A percentile compares a stretch with the other conserved stretches of the same genome.
Evolutionary conservation across 1,284 basidiomycete genomes (phyloP).

Genomic region (Irpex rosettiformis): DNA sequence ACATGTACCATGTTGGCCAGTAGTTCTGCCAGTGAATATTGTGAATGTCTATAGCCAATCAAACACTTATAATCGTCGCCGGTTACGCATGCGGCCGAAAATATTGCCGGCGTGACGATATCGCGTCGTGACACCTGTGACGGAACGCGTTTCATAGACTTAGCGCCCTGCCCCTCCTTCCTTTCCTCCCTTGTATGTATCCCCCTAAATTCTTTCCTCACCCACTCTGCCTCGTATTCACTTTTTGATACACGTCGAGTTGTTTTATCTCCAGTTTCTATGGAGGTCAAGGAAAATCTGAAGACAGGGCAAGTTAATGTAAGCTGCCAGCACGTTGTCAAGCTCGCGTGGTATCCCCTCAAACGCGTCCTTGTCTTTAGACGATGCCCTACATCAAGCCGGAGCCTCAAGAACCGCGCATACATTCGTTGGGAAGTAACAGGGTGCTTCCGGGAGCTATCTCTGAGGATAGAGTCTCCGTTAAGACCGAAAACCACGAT

Average conservation of each 20-base stretch:
- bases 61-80: no score
- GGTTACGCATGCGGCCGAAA: no score
- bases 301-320: constrained; percentile 2
- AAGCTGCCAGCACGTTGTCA: background rate
- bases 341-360: background rate
- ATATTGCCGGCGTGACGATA: background rate
- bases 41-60: no score
- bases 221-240: background rate
- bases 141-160: constrained; percentile 15
- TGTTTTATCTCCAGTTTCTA: background rate
- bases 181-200: background rate
- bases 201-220: background rate
- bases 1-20: no score
- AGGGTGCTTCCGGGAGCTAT: constrained; percentile 16
- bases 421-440: constrained; percentile 25
- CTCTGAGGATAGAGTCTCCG: constrained; percentile 15
- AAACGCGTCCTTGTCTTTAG: constrained; percentile 12
- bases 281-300: constrained; percentile 11
- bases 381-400: constrained; percentile 33
- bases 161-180: background rate
- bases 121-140: constrained; percentile 18
- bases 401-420: constrained; percentile 36
- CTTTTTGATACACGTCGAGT: background rate
- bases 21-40: no score
- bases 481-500: constrained; percentile 34